These are phyloP conservation scores for Calvatia gigantea DNA, from an alignment of 768 basidiomycete genomes.

Conservation along the genomic window DNA sequence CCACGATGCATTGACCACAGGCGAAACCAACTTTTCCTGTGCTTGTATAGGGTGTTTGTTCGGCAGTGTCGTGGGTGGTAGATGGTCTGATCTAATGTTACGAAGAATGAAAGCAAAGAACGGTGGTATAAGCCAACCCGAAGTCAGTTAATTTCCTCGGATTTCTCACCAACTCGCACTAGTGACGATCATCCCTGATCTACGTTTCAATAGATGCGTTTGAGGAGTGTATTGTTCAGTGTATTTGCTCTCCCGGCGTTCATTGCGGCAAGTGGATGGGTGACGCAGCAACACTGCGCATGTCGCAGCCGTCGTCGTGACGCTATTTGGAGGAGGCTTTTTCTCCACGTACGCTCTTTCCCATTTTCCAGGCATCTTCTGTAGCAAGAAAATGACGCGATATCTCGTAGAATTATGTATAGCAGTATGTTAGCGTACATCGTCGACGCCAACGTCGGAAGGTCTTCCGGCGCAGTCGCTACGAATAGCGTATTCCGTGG, in stretches of 20 bases:
- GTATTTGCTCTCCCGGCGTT: slow-evolving; percentile 2
- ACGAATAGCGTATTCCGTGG: slow-evolving; percentile 17
- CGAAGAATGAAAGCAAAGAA: slow-evolving; percentile 30
- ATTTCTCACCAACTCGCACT: background rate
- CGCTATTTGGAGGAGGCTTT: slow-evolving; percentile 72
- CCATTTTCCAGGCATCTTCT: background rate
- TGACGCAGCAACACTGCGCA: slow-evolving; percentile 56
- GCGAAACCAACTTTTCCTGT: too few relatives aligned
- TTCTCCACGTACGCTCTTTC: slow-evolving; percentile 57
- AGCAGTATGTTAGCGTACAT: slow-evolving; percentile 18
- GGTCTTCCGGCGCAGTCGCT: slow-evolving; percentile 18
- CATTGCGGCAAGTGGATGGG: slow-evolving; percentile 37
- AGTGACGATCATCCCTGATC: background rate
- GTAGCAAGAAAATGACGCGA: background rate
- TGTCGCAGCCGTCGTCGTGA: slow-evolving; percentile 63
- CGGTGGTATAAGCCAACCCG: slow-evolving; percentile 45
- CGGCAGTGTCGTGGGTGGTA: slow-evolving; percentile 37
- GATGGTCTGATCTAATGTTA: slow-evolving; percentile 36
- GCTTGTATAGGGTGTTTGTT: slow-evolving; percentile 27
- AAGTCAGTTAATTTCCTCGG: slow-evolving; percentile 39
- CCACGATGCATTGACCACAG: background rate
- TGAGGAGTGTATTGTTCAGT: slow-evolving; percentile 54
- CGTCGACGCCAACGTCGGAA: slow-evolving; percentile 18
- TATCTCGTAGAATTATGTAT: slow-evolving; percentile 10
- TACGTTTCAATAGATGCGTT: slow-evolving; percentile 53